Base-by-base conservation (phyloP, 352 stramenopile genomes). In the Globisporangium orthogonon region DNA sequence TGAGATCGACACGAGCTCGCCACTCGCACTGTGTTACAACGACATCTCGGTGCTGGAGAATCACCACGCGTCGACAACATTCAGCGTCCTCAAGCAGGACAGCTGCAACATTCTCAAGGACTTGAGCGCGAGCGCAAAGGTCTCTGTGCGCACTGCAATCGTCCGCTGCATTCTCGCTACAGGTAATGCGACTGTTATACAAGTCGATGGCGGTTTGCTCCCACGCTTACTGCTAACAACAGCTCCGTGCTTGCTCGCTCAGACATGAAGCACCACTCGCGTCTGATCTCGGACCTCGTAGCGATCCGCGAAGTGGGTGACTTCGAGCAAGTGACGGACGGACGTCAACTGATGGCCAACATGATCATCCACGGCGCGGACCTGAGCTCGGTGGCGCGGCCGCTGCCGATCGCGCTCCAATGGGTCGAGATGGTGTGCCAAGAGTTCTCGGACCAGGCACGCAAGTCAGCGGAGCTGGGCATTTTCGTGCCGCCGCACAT, bases 11-110 rank as follows among this genome's bases (percentile, higher is more conserved):
- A 87, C 80, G 7, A 76, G 67, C 55, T 92, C 85, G 11, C 41
- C 66, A 5, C 68, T 97, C 13, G 88, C 89, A 7, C 66, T 96
- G 14, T 88, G 79, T 52, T 96, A 97, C 77, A 96, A 96, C 56
- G 86, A 97, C 63, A 78, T 87, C 13, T 93, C 83, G 3, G 89
- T 97, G 28, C 72, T 96, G 1, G 88, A 96, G 65, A 95, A 94
- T 30, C 83, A 96, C 58, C 86, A 96, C 54, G 74, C 80, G 37
- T 81, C 81, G n/a, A 86, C 70, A 13, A 93, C 83, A 0, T 95
- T 92, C 37, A 56, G 62, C 7, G 73, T 91, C 11, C 63, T 95
- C 13, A 66, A 61, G 46, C 48, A 40, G 28, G 48, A 39, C 28
- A 52, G 66, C 18, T 89, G 78, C 55, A 71, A 91, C 63, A 76